Evolutionary conservation across 495 filamentous ascomycete species (phyloP).

Genomic region (Amphirosellinia nigrospora): DNA sequence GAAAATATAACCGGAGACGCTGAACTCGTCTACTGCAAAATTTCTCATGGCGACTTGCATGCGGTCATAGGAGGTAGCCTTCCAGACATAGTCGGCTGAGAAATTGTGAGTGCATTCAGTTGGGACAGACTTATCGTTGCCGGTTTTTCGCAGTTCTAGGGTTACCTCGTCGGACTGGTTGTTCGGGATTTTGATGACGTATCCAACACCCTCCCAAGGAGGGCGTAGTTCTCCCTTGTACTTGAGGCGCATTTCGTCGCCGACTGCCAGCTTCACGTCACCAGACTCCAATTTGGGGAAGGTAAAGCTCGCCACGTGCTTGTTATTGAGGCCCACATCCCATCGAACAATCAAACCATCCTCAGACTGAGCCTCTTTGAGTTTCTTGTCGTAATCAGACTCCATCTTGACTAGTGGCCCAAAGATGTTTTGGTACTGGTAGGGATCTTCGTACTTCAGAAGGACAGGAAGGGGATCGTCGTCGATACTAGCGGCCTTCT

Average conservation of each 20-base stretch:
- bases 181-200: constrained; percentile 99
- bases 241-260: constrained; percentile 97
- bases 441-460: constrained; percentile 95
- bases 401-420: constrained; percentile 98
- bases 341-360: constrained; percentile 92
- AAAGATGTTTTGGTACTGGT: constrained; percentile 99
- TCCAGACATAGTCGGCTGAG: constrained; percentile 99
- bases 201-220: constrained; percentile 97
- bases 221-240: constrained; percentile 94
- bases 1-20: constrained; percentile 98
- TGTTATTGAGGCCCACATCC: constrained; percentile 97
- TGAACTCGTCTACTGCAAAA: constrained; percentile 97
- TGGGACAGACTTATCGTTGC: constrained; percentile 89
- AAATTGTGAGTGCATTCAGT: constrained; percentile 99
- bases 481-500: constrained; percentile 91
- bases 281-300: constrained; percentile 97
- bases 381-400: constrained; percentile 98
- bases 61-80: constrained; percentile 97
- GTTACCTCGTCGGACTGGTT: constrained; percentile 99
- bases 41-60: constrained; percentile 99
- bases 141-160: constrained; percentile 78
- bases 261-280: constrained; percentile 96
- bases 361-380: constrained; percentile 98
- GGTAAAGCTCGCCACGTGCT: constrained; percentile 94
- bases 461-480: constrained; percentile 95